Evolutionary conservation across 1,139 yeast species (phyloP), one percentile per base, ranked within the genome.

Genomic region (Starmera stellimalicola): DNA sequence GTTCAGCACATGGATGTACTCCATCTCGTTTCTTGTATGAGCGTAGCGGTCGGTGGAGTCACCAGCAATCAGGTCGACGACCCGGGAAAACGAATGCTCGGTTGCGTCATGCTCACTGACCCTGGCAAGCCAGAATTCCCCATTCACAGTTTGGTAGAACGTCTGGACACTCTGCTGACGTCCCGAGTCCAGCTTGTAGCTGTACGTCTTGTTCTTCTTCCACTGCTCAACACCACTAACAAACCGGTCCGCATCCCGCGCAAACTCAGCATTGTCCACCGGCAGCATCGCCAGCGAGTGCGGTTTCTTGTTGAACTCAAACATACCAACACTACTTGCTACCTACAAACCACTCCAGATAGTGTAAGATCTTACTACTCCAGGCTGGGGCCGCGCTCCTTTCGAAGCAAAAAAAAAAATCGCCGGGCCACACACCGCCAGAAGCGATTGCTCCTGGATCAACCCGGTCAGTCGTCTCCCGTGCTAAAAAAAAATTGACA

Each of bases 61-160:
- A 3, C 62, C 62, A 26, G 56, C 44, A 20, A 53, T 49, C 24
- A 59, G 54, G 26, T 58, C 47, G 5, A 67, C 47, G 37, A 63
- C 48, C 6, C 54, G 52, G n/a, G 60, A 61, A 43, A 63, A 69
- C 27, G 56, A 43, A 16, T 55, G 53, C 36, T 58, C 62, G 3
- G 54, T 43, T 11, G 55, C 45, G 5, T 42, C 40, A 42, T 67
- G 73, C 9, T 45, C 41, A 14, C 71, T 63, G 4, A 55, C 55
- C 15, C 76, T 57, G 6, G 70, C 60, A 38, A 65, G 54, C 75
- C 75, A 70, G 42, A 56, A 65, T 28, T 66, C 67, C 3, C 50
- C 49, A n/a, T 51, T 55, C 19, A 47, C 42, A 7, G 57, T 53
- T 6, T 55, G 48, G 26, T 57, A 52, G 45, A 56, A 67, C 0